Evolutionary conservation across 1,284 basidiomycete species (phyloP), one percentile per base, ranked within the genome.

Genomic region (Malassezia caprae): DNA sequence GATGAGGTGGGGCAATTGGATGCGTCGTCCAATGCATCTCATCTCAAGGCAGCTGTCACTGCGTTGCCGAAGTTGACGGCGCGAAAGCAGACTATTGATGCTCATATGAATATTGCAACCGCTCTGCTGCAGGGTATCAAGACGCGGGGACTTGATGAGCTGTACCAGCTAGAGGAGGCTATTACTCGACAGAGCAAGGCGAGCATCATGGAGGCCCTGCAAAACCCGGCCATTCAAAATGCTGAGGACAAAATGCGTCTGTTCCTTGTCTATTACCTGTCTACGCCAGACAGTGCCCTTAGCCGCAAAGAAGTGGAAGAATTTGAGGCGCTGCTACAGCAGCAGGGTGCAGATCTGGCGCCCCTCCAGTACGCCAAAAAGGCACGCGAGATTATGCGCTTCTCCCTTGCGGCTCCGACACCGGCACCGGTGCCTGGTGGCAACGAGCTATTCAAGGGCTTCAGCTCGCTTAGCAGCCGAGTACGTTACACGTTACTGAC

Each of bases 21-120:
- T 71, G 80, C 94, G n/a, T 85, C 89, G 1, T 85, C 88, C 21
- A 96, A 96, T 74, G 91, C 94, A 6, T 82, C 89, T 8, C 87
- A 98, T 76, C 79, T 99, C 51, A 98, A 96, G 78, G 90, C 89
- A 0, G 94, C 94, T 3, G 96, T 99, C 73, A 98, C 93, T 0
- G 90, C 91, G 54, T 80, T 99, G n/a, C 94, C 94, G 1, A 93
- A 98, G 75, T 79, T 99, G 41, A 96, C 93, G 3, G 90, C 93
- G 17, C 82, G 94, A 41, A 99, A 99, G 69, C 85, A 89, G 43
- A 93, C 88, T 1, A 81, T 99, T 31, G 94, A 99, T 75, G 90
- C 93, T 1, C 93, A 98, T 71, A 98, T 98, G 91, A 96, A 98
- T 77, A 96, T 99, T 53, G 94, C 94, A 30, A 96, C 93, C 2